phyloP scores from a whole-genome alignment of 805 yeast genomes.

The Grigorovia transvaalensis region DNA sequence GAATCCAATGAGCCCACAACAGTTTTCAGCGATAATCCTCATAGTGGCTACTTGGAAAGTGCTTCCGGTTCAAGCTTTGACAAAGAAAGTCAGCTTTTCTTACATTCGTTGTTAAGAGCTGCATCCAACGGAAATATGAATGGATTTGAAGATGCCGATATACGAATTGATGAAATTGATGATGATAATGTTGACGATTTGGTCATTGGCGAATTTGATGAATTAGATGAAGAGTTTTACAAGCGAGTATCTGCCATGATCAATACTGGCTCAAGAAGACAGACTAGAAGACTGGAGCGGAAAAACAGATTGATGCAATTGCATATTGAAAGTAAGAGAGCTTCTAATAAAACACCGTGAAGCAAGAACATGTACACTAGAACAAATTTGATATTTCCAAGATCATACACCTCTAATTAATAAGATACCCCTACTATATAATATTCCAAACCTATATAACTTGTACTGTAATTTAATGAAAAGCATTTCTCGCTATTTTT shows the following conservation, averaged over 20 bases:
- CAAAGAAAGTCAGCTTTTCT: neutral
- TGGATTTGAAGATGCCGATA: constrained; percentile 1
- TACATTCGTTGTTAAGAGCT: neutral
- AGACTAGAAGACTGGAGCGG: neutral
- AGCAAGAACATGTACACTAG: no score
- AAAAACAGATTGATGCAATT: neutral
- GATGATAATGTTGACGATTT: constrained; percentile 20
- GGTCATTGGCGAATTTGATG: constrained; percentile 22
- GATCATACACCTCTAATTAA: no score
- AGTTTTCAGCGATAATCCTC: neutral
- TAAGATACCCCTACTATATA: neutral
- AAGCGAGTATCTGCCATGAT: constrained; percentile 11
- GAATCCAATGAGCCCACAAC: neutral
- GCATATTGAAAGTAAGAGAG: constrained; percentile 1
- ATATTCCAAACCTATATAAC: neutral
- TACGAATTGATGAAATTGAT: constrained; percentile 14
- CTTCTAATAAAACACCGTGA: neutral
- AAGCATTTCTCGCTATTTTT: neutral
- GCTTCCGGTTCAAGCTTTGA: neutral
- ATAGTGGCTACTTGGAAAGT: neutral
- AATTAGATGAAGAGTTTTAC: constrained; percentile 25
- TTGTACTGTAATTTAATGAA: neutral
- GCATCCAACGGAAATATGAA: neutral
- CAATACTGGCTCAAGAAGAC: neutral
- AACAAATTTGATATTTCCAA: no score